phyloP scores from a whole-genome alignment of 768 basidiomycete species.

The Mycena sanguinolenta region DNA sequence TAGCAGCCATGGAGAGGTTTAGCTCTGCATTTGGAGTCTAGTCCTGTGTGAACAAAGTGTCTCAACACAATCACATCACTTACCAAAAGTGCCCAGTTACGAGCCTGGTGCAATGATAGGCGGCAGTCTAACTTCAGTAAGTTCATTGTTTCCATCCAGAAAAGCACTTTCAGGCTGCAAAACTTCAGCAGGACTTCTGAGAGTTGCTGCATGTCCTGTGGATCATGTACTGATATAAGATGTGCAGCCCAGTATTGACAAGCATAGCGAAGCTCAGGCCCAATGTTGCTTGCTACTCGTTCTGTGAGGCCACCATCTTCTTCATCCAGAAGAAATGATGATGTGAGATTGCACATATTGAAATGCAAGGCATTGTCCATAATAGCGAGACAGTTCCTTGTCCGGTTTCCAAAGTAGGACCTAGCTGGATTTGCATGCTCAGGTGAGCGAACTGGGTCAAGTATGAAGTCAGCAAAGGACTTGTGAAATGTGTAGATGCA shows the following conservation, averaged over 20 bases:
- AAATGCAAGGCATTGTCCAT: not conserved
- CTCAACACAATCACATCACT: not conserved
- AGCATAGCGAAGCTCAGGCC: not conserved
- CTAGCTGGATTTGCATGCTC: not conserved
- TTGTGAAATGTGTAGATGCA: not conserved
- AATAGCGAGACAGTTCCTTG: not conserved
- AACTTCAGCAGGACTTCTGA: not conserved
- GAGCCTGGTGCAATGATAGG: not conserved
- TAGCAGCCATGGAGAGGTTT: not conserved
- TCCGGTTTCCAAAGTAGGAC: not conserved
- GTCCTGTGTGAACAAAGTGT: not conserved
- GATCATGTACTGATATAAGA: not conserved
- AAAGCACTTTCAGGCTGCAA: not conserved
- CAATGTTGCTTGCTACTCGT: not conserved
- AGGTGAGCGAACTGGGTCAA: not conserved
- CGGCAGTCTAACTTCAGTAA: not conserved
- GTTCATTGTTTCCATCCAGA: slow-evolving; percentile 2
- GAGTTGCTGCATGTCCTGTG: not conserved
- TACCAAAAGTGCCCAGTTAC: not conserved
- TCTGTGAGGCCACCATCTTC: not conserved
- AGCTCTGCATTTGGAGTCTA: not conserved
- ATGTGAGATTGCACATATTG: not conserved
- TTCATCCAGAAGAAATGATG: not conserved
- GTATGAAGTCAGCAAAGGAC: not conserved
- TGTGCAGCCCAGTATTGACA: not conserved